Base-by-base conservation (phyloP, 2,329 filamentous ascomycete genomes). In the Metarhizium anisopliae region DNA sequence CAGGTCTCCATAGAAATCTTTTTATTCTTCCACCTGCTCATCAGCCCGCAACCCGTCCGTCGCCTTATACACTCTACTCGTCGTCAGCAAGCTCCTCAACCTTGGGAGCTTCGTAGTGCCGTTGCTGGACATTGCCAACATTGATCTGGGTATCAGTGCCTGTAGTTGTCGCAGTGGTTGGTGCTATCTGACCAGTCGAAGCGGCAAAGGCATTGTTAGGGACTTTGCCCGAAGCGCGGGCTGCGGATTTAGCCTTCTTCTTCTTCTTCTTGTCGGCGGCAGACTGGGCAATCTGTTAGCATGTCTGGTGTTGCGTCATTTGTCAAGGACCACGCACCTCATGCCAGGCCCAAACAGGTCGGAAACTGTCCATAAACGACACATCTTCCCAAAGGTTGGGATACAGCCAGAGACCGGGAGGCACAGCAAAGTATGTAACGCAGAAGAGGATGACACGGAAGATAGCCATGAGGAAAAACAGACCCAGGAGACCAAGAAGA, bases 331-430 rank as follows among this genome's bases (percentile, higher is more conserved):
- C 2, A 29, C 0, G 3, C 68, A 95, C 90, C 83, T 96, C 92
- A 71, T 99, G 94, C 94, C 94, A 99, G 58, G 90, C 94, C 93
- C 94, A 99, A 6, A 96, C 74, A 20, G 94, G 94, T 67, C 87
- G 87, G 81, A 99, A 99, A 66, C 89, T 95, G 70, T 99, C 94
- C 72, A 99, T 87, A 75, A 99, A 97, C 7, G 93, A 95, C 32
- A 99, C 94, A 68, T 99, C 94, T 71, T 99, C 94, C 77, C 96
- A 99, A 20, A 99, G 76, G 68, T 99, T 99, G 51, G 94, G 94
- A 74, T 93, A 99, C 49, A 99, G 80, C 94, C 94, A 99, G n/a
- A 99, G 79, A 65, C 94, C 94, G 2, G 94, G 94, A 3, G 92
- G 77, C 1, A 84, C 79, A 16, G 81, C 79, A 67, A 97, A 95